Evolutionary conservation across 179 eudicot species (phyloP).

Genomic region (Patellifolia procumbens): DNA sequence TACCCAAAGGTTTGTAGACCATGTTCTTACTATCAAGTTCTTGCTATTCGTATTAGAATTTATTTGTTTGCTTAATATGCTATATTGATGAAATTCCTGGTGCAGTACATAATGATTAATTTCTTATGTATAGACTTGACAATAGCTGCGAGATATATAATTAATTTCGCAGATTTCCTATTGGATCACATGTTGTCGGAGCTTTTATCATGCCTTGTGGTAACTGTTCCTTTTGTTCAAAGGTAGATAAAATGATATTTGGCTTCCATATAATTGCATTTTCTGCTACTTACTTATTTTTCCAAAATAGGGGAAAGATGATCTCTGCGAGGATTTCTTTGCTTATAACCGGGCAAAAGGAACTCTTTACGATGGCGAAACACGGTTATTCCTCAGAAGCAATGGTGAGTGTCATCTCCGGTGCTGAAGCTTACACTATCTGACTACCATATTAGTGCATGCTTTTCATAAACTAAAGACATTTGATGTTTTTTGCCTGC

Average conservation of each 20-base stretch:
- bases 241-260: conserved; percentile 44
- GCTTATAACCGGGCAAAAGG: conserved; percentile 98
- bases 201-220: conserved; percentile 99
- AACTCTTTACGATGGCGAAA: conserved; percentile 98
- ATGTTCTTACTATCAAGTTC: conserved; percentile 1
- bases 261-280: conserved; percentile 1
- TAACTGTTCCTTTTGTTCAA: conserved; percentile 79
- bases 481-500: not conserved
- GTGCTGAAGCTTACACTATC: not conserved
- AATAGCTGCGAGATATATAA: conserved; percentile 19
- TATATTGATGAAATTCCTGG: conserved; percentile 11
- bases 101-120: conserved; percentile 2
- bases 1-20: conserved; percentile 56
- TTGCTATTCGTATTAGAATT: not conserved
- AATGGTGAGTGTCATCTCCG: conserved; percentile 51
- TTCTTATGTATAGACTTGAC: conserved; percentile 28
- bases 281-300: conserved; percentile 13
- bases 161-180: conserved; percentile 62
- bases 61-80: not conserved
- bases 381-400: conserved; percentile 79
- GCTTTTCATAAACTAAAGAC: not conserved
- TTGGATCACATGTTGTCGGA: conserved; percentile 92
- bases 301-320: conserved; percentile 83
- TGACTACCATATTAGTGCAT: conserved; percentile 12
- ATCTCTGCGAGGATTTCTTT: conserved; percentile 89